Percentiles rank a stretch among this genome's conserved stretches.
These are phyloP conservation scores for Plasmodium cynomolgi DNA, from an alignment of 169 alveolate genomes.

Conservation along the genomic window DNA sequence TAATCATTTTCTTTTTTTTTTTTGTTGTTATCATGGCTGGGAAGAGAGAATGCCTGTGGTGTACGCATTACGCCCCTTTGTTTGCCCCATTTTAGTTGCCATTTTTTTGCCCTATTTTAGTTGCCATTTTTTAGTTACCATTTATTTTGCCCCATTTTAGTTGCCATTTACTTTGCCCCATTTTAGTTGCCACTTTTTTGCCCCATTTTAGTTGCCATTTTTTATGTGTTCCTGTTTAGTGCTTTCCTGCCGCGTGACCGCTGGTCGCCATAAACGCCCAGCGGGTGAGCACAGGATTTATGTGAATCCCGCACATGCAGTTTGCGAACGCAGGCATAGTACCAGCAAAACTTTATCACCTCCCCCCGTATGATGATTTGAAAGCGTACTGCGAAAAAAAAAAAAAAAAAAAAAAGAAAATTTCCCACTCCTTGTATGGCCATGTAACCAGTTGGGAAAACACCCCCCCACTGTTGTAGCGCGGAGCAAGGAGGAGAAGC, in stretches of 20 bases:
- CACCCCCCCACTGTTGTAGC: not conserved
- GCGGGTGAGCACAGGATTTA: not conserved
- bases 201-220: not conserved
- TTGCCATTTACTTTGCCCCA: not conserved
- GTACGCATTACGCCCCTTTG: not conserved
- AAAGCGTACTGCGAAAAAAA: no score
- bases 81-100: not conserved
- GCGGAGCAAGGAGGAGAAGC: not conserved
- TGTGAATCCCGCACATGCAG: not conserved
- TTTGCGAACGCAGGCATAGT: not conserved
- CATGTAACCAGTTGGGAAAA: not conserved
- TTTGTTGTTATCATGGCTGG: not conserved
- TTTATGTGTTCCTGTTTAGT: not conserved
- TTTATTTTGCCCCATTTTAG: not conserved
- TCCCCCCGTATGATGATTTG: not conserved
- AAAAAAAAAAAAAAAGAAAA: no score
- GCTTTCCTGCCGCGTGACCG: not conserved
- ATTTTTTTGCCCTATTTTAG: not conserved
- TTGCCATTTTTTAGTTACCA: not conserved
- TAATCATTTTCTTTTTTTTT: not conserved
- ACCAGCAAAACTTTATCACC: not conserved
- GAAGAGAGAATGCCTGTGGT: not conserved
- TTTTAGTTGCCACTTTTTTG: not conserved
- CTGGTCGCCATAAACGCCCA: not conserved
- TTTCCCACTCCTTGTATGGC: not conserved